Base-by-base conservation (phyloP, 768 basidiomycete species). In the Coprinopsis strossmayeri region DNA sequence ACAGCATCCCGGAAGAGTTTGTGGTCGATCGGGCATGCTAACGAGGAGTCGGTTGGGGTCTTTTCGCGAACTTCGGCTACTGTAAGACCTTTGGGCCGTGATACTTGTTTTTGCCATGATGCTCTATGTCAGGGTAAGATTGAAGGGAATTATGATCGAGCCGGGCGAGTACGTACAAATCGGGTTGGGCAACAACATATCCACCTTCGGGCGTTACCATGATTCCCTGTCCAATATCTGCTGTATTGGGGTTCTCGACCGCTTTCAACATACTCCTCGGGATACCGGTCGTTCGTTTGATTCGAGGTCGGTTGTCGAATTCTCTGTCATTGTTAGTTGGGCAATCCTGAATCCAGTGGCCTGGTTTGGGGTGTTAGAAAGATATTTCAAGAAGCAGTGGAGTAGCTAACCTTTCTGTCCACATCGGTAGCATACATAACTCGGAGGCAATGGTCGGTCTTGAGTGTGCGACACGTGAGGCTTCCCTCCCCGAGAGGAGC, bases 201-300 rank as follows among this genome's bases (percentile, higher is more conserved):
- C 92, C 91, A 52, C 96, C 96, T 63, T 99, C 96, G 0, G 95
- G 93, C 2, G 95, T 98, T 51, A 99, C 87, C 96, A 99, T 99
- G 42, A 98, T 83, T 17, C 95, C 94, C 57, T 86, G 84, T 4
- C 81, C 79, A 23, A 87, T 67, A 50, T 82, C 81, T 18, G 78
- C 83, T 48, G 64, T 67, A 45, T 77, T 79, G 10, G 91, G 92
- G 51, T 88, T 88, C 48, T 96, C 93, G 23, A 98, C 93, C 0
- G 92, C 86, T 64, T 96, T 96, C 47, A 99, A 71, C 81, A 99
- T 98, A 62, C 91, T 94, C 55, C 94, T 80, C 3, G 96, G 96
- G 53, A 99, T 99, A 66, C 96, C 96, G 9, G 96, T 99, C 3
- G 96, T 98, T 44, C 96, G 79, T 63, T 97, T 97, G 64, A 99